phyloP scores from a whole-genome alignment of 805 yeast genomes.

The Sugiyamaella valdiviana region DNA sequence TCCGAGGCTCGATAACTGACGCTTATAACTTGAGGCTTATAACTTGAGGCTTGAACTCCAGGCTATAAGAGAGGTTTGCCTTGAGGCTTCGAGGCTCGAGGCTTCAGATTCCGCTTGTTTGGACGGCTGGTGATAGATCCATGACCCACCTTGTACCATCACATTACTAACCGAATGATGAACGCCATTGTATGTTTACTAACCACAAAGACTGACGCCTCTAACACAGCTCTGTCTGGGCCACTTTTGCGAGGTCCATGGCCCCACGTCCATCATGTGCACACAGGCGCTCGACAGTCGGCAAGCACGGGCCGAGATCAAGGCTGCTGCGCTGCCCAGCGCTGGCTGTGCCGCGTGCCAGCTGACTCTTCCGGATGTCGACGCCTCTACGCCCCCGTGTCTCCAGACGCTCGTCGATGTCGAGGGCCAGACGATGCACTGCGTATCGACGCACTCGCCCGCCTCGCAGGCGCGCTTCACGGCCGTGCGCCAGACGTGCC shows the following conservation, averaged over 20 bases:
- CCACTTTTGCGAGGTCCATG: slow-evolving; percentile 30
- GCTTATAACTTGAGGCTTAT: too few relatives aligned
- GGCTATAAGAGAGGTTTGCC: too few relatives aligned
- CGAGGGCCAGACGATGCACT: background rate
- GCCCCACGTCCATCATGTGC: slow-evolving; percentile 28
- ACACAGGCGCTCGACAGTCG: slow-evolving; percentile 22
- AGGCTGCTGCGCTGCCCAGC: slow-evolving; percentile 3
- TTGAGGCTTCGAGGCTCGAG: too few relatives aligned
- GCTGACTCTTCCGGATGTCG: slow-evolving; percentile 17
- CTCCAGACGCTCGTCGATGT: slow-evolving; percentile 3
- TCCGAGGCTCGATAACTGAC: too few relatives aligned
- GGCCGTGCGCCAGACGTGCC: slow-evolving; percentile 26
- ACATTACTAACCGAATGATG: background rate
- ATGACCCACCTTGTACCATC: too few relatives aligned
- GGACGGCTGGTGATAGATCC: too few relatives aligned
- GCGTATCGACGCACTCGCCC: slow-evolving; percentile 22
- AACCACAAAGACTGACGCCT: background rate
- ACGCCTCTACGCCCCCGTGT: slow-evolving; percentile 1
- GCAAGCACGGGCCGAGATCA: slow-evolving; percentile 12
- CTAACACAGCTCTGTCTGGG: slow-evolving; percentile 23
- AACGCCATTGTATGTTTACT: background rate
- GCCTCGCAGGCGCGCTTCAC: slow-evolving; percentile 22
- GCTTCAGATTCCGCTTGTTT: too few relatives aligned
- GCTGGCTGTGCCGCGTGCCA: slow-evolving; percentile 22
- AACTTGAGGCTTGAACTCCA: too few relatives aligned